Evolutionary conservation across 805 yeast species (phyloP), one percentile per base, ranked within the genome.

Genomic region (Zygotorulaspora chibaensis): DNA sequence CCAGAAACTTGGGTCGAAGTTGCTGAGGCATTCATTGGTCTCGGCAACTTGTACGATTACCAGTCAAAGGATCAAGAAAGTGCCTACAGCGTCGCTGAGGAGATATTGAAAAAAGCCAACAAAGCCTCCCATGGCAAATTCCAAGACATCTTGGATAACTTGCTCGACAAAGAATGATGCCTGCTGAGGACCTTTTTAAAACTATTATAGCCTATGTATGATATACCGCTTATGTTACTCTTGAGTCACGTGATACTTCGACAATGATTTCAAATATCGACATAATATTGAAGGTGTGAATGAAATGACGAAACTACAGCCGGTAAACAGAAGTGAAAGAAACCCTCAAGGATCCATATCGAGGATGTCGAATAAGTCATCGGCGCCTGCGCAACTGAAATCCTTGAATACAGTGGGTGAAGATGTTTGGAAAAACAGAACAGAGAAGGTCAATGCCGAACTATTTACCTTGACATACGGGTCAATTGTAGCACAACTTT

Each of bases 381-480:
- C 52, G 1, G 20, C 46, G 6, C 45, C 58, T 15, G 35, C 48
- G n/a, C 57, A 55, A 17, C 36, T 55, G 1, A 55, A 54, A 44
- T 55, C 62, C 10, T 48, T 63, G 9, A 64, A 59, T 50, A 66
- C 72, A 13, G 70, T 79, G 15, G 91, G 95, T 27, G 98, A 91
- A 48, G 97, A 90, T 46, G 80, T 89, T 39, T 91, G 97, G 96
- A 88, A 87, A 67, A 83, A 80, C 60, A 78, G 78, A 54, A 86
- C 84, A 35, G 96, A 88, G 56, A 91, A 91, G 66, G 82, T 91
- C 48, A 93, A 90, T 63, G 83, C 96, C 2, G 99, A 93, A 67
- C 74, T 93, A 42, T 87, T 93, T 67, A 87, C 96, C n/a, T 70
- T 93, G 48, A 91, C 96, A 1, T 93, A 93, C 58, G 99, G 99